phyloP scores from a whole-genome alignment of 2,329 filamentous ascomycete species.

The Beauveria scarabaeidicola region DNA sequence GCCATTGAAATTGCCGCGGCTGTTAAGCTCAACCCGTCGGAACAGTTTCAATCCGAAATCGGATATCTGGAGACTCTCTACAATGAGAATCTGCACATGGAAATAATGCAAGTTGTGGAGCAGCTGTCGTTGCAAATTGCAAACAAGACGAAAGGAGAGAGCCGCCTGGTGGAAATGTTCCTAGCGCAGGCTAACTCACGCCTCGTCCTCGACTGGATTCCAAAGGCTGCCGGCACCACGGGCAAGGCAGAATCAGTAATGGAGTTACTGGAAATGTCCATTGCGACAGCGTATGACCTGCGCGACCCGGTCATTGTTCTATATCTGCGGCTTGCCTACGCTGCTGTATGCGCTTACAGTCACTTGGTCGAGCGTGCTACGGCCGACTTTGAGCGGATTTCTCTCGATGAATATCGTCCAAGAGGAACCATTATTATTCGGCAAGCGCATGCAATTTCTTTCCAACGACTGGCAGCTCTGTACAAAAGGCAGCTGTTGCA shows the following conservation, averaged over 20 bases:
- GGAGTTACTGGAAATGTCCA: slow-evolving; percentile 23
- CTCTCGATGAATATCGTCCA: slow-evolving; percentile 29
- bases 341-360: slow-evolving; percentile 26
- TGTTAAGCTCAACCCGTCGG: slow-evolving; percentile 19
- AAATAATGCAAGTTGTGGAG: slow-evolving; percentile 28
- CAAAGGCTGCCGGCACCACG: slow-evolving; percentile 30
- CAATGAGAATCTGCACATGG: slow-evolving; percentile 26
- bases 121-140: slow-evolving; percentile 22
- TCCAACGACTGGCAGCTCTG: slow-evolving; percentile 29
- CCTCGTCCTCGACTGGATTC: slow-evolving; percentile 31
- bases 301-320: slow-evolving; percentile 29
- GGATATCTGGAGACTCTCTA: slow-evolving; percentile 29
- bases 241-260: slow-evolving; percentile 23
- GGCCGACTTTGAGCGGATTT: slow-evolving; percentile 27
- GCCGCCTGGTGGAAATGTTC: slow-evolving; percentile 27
- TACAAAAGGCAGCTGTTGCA: slow-evolving; percentile 28
- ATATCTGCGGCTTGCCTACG: slow-evolving; percentile 30
- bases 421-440: slow-evolving; percentile 31
- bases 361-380: slow-evolving; percentile 28
- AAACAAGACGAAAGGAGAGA: slow-evolving; percentile 18
- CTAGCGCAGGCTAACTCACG: slow-evolving; percentile 26
- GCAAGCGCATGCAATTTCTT: slow-evolving; percentile 30
- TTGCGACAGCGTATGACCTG: slow-evolving; percentile 24
- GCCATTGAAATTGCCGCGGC: slow-evolving; percentile 24
- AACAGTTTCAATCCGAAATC: slow-evolving; percentile 30